Evolutionary conservation across 306 rosid genomes (phyloP).

Genomic region (Senna siamea): DNA sequence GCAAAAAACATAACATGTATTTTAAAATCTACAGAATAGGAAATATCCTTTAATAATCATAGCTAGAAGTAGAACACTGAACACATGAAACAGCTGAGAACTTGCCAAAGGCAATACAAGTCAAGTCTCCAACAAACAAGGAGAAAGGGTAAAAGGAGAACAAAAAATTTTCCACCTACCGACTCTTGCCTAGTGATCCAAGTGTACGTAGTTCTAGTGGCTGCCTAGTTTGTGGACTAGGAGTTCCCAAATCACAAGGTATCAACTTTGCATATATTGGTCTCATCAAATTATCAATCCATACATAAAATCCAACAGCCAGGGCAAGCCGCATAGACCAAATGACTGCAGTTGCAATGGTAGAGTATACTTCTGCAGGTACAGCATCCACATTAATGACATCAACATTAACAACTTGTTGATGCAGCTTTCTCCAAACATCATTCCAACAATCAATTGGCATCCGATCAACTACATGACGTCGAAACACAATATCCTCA

Average conservation of each 20-base stretch:
- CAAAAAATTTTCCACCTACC: constrained; percentile 58
- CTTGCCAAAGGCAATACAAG: constrained; percentile 10
- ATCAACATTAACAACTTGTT: constrained; percentile 87
- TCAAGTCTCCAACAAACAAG: constrained; percentile 32
- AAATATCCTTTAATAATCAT: constrained; percentile 26
- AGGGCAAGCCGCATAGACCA: constrained; percentile 95
- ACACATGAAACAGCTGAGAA: constrained; percentile 27
- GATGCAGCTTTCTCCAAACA: constrained; percentile 94
- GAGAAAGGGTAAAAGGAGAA: constrained; percentile 18
- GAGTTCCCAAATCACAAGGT: constrained; percentile 90
- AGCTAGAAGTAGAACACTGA: constrained; percentile 25
- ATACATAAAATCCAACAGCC: constrained; percentile 71
- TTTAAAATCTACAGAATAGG: constrained; percentile 1
- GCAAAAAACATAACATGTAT: constrained; percentile 22
- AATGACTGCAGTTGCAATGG: constrained; percentile 86
- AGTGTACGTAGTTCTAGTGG: constrained; percentile 67
- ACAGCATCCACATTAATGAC: constrained; percentile 77
- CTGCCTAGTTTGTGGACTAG: constrained; percentile 52
- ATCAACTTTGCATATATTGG: constrained; percentile 91
- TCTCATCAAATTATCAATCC: constrained; percentile 88
- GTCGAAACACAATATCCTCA: constrained; percentile 78
- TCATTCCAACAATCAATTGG: constrained; percentile 97
- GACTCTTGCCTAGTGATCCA: constrained; percentile 92
- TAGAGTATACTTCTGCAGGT: constrained; percentile 84
- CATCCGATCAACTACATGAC: constrained; percentile 84